Conservation (phyloP, 305 asterid genomes). For the Vinca major region DNA sequence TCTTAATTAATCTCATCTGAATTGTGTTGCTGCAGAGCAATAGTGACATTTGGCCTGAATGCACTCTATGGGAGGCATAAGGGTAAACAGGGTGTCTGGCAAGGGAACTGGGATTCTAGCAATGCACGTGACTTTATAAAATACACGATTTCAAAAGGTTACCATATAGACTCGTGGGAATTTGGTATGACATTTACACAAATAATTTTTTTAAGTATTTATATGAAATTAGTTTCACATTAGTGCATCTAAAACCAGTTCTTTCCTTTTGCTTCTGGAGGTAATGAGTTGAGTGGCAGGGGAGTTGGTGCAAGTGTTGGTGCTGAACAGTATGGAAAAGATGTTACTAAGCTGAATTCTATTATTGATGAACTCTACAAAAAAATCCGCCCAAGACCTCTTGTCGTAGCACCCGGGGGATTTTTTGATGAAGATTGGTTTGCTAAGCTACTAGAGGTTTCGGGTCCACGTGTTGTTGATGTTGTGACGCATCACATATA, state of each 20-base stretch:
- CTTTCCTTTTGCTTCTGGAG: constrained; percentile 28
- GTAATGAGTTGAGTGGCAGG: constrained; percentile 78
- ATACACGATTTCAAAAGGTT: constrained; percentile 69
- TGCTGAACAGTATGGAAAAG: constrained; percentile 69
- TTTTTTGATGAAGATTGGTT: constrained; percentile 79
- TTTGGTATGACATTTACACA: constrained; percentile 39
- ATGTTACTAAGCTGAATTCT: constrained; percentile 37
- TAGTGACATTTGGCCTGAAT: constrained; percentile 76
- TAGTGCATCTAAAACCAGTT: background rate
- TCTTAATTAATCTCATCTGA: background rate
- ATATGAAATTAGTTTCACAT: background rate
- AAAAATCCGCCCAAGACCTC: constrained; percentile 35
- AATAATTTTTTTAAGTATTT: constrained; percentile 5
- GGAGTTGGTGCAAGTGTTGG: constrained; percentile 77
- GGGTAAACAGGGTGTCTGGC: constrained; percentile 42
- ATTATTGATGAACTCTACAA: constrained; percentile 40
- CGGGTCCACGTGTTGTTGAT: constrained; percentile 54
- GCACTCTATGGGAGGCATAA: constrained; percentile 72
- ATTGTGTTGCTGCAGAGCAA: constrained; percentile 40
- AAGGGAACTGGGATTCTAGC: constrained; percentile 69
- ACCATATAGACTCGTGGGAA: constrained; percentile 79
- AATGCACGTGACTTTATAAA: constrained; percentile 64
- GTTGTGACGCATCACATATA: constrained; percentile 75
- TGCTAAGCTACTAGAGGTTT: constrained; percentile 46
- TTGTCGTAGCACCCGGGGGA: constrained; percentile 82